A percentile compares a stretch with the other conserved stretches of the same genome.
phyloP scores from a whole-genome alignment of 2,329 filamentous ascomycete species.

The Pseudofabraea citricarpa region DNA sequence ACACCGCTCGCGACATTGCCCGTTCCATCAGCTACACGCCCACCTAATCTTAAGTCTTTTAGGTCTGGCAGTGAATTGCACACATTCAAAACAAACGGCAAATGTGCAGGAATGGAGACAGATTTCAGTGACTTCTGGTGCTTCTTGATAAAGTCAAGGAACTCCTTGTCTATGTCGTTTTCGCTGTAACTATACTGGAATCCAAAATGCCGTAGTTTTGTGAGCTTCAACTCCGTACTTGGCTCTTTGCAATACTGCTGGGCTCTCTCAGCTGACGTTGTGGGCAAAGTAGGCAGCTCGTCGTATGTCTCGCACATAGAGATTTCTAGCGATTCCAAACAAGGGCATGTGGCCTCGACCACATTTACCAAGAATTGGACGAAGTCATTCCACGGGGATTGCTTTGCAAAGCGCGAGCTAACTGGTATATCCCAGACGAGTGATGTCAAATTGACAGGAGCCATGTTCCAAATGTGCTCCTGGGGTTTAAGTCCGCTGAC shows the following conservation, averaged over 20 bases:
- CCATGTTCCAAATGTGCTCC: slow-evolving; percentile 7
- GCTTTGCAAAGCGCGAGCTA: not conserved
- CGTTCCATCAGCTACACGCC: too few species aligned
- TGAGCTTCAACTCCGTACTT: not conserved
- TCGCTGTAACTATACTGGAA: not conserved
- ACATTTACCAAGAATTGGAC: slow-evolving; percentile 5
- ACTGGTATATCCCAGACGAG: slow-evolving; percentile 4
- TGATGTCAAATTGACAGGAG: not conserved
- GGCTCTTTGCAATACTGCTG: not conserved
- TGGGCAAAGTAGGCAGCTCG: not conserved
- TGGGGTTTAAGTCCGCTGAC: slow-evolving; percentile 4
- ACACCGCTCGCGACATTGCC: not conserved
- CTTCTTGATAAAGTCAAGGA: slow-evolving; percentile 1
- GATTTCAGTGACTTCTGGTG: slow-evolving; percentile 3
- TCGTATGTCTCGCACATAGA: not conserved
- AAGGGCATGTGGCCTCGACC: slow-evolving; percentile 9
- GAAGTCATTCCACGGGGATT: not conserved
- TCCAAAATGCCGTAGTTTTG: slow-evolving; percentile 7
- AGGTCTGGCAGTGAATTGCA: slow-evolving; percentile 3
- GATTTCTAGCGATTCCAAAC: slow-evolving; percentile 7
- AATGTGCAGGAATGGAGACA: slow-evolving; percentile 2
- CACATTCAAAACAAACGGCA: slow-evolving; percentile 4
- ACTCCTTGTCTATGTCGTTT: not conserved
- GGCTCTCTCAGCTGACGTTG: not conserved
- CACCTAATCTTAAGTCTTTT: not conserved